Conservation (phyloP, 2,329 filamentous ascomycete genomes). For the Trichoderma koningii region DNA sequence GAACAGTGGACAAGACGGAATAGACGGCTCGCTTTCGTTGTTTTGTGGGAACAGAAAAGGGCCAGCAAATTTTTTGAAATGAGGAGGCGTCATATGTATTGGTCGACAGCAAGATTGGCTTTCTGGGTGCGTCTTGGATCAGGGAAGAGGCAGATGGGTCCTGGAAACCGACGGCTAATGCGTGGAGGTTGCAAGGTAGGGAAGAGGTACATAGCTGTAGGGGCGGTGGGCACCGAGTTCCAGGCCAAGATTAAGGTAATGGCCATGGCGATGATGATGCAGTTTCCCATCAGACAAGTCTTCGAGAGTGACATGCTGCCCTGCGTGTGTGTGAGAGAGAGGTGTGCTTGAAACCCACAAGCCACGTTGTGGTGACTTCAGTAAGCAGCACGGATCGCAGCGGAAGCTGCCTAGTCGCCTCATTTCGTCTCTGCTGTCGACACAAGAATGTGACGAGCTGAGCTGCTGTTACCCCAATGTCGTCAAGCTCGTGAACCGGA, state of each 20-base stretch:
- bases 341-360: constrained; percentile 5
- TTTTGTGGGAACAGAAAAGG: not conserved
- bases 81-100: constrained; percentile 9
- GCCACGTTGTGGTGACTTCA: constrained; percentile 16
- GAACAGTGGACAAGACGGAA: too few relatives aligned
- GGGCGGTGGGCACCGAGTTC: not conserved
- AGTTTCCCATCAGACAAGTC: not conserved
- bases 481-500: not conserved
- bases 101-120: not conserved
- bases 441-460: not conserved
- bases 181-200: not conserved
- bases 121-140: not conserved
- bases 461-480: not conserved
- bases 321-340: not conserved
- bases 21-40: not conserved
- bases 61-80: not conserved
- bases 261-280: not conserved
- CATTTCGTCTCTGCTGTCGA: not conserved
- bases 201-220: too few relatives aligned
- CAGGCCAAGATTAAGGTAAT: not conserved
- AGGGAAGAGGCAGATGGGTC: not conserved
- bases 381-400: constrained; percentile 1
- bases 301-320: constrained; percentile 14
- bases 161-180: not conserved
- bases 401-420: constrained; percentile 1